These are phyloP conservation scores for Dianthus caryophyllus DNA, from an alignment of 148 eudicot genomes.

Conservation along the genomic window DNA sequence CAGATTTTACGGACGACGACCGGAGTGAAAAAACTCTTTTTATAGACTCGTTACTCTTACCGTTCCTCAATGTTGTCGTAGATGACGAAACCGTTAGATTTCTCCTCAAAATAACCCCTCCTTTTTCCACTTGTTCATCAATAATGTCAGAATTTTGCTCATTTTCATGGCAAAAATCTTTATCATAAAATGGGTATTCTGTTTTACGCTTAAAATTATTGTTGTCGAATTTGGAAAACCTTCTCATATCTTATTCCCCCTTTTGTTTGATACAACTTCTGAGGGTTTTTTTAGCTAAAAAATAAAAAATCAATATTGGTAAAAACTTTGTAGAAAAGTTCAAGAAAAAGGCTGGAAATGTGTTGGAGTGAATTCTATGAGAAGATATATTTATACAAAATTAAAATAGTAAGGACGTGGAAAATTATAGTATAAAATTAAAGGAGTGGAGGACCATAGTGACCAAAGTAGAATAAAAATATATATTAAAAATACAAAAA, in stretches of 20 bases:
- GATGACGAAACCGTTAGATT: constrained; percentile 24
- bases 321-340: constrained; percentile 11
- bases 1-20: constrained; percentile 27
- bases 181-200: constrained; percentile 29
- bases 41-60: constrained; percentile 11
- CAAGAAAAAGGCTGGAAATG: constrained; percentile 14
- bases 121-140: neutral
- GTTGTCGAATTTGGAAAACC: constrained; percentile 28
- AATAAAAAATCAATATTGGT: constrained; percentile 13
- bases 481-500: neutral
- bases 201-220: constrained; percentile 18
- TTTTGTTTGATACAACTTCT: neutral
- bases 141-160: constrained; percentile 6
- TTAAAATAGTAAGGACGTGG: constrained; percentile 17
- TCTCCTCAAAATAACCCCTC: constrained; percentile 19
- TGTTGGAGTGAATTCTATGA: constrained; percentile 18
- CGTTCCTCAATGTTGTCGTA: constrained; percentile 4
- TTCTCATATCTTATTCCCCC: constrained; percentile 12
- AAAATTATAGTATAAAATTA: constrained; percentile 5
- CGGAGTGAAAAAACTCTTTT: constrained; percentile 27
- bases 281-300: neutral
- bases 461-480: neutral
- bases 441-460: constrained; percentile 8
- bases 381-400: neutral
- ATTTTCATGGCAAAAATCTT: constrained; percentile 19